Evolutionary conservation across 345 rosid genomes (phyloP).

Genomic region (Eucalyptus curtisii): DNA sequence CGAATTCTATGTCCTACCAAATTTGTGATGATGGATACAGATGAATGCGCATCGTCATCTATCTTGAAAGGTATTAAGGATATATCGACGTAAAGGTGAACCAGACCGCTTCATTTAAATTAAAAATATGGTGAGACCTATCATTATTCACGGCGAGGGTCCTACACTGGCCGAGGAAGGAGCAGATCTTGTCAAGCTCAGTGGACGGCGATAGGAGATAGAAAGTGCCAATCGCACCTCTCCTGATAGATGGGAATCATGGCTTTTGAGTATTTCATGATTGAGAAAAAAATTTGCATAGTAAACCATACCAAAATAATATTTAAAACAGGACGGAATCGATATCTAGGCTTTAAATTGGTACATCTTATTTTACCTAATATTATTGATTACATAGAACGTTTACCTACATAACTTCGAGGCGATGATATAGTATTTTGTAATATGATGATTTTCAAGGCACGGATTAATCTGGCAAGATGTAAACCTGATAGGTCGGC

Average conservation of each 20-base stretch:
- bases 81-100: neutral
- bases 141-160: neutral
- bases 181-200: too few species aligned
- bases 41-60: neutral
- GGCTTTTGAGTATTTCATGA: neutral
- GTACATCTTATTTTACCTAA: neutral
- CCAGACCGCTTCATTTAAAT: neutral
- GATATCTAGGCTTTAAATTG: neutral
- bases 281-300: neutral
- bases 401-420: neutral
- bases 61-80: neutral
- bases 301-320: neutral
- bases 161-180: neutral
- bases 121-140: too few species aligned
- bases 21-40: neutral
- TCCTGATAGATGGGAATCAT: neutral
- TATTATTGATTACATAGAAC: neutral
- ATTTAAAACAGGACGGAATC: neutral
- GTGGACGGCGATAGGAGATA: neutral
- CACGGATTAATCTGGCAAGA: accelerated
- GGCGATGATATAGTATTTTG: neutral
- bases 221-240: neutral
- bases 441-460: neutral
- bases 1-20: neutral
- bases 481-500: neutral